These are phyloP conservation scores for Climacium dendroides DNA, from an alignment of 225 moss, liverwort and hornwort genomes.

Conservation along the genomic window DNA sequence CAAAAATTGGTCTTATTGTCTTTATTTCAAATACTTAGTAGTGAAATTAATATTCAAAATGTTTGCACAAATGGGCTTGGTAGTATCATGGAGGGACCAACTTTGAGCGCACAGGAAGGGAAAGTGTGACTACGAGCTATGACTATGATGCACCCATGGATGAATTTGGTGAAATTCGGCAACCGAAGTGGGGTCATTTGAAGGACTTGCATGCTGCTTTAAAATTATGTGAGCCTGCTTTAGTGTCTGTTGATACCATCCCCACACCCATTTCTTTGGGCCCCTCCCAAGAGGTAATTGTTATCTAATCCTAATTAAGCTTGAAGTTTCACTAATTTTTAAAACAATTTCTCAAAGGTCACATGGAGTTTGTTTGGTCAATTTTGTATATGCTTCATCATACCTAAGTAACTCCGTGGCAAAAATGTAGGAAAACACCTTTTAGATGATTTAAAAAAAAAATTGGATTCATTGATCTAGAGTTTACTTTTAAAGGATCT, in stretches of 20 bases:
- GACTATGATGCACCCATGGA: slow-evolving; percentile 79
- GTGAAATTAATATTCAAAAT: not conserved
- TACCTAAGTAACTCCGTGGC: accelerated
- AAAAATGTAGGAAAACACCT: not conserved
- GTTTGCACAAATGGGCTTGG: not conserved
- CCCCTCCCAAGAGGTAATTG: slow-evolving; percentile 23
- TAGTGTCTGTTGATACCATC: slow-evolving; percentile 23
- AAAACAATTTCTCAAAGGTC: not conserved
- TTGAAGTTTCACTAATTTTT: too few relatives aligned
- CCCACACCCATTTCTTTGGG: slow-evolving; percentile 25
- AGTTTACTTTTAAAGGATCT: not conserved
- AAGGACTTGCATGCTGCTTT: slow-evolving; percentile 61
- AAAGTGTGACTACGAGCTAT: slow-evolving; percentile 62
- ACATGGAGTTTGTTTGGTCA: not conserved
- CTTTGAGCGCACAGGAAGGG: slow-evolving; percentile 54
- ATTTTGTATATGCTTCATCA: not conserved
- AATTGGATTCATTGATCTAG: not conserved
- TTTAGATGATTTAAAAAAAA: not conserved
- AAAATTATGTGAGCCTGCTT: slow-evolving; percentile 48
- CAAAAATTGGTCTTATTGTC: not conserved
- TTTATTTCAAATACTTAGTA: accelerated
- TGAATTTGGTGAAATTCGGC: slow-evolving; percentile 48
- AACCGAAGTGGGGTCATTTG: slow-evolving; percentile 78
- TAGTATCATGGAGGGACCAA: slow-evolving; percentile 92
- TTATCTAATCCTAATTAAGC: too few relatives aligned